phyloP scores from a whole-genome alignment of 2,329 filamentous ascomycete species.

The Hypomyces perniciosus region DNA sequence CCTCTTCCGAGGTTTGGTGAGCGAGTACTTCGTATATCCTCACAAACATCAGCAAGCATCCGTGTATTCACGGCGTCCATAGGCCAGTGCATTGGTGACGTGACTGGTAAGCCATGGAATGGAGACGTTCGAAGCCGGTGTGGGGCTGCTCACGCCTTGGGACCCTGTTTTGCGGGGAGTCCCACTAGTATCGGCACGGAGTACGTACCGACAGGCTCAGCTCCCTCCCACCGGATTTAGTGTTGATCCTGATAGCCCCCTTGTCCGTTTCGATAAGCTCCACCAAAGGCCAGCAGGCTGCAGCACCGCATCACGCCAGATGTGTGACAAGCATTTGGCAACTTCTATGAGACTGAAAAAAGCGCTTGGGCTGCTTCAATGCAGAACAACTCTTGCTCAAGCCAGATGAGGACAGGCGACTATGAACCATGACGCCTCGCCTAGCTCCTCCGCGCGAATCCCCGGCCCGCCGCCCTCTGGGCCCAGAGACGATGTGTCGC shows the following conservation, averaged over 20 bases:
- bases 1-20: no score
- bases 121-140: background rate
- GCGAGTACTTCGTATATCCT: no score
- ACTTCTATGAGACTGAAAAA: background rate
- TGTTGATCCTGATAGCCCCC: conserved; percentile 12
- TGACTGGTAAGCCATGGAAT: background rate
- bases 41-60: no score
- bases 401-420: conserved; percentile 33
- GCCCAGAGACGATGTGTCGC: conserved; percentile 13
- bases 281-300: background rate
- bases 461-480: conserved; percentile 15
- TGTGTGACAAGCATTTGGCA: background rate
- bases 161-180: conserved; percentile 16
- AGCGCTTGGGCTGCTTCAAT: conserved; percentile 10
- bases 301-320: background rate
- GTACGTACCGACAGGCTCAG: conserved; percentile 10
- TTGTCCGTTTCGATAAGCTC: background rate
- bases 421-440: conserved; percentile 48
- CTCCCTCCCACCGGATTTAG: conserved; percentile 11
- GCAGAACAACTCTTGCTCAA: conserved; percentile 19
- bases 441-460: conserved; percentile 33
- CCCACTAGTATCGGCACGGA: conserved; percentile 1
- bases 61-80: no score
- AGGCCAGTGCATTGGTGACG: no score
- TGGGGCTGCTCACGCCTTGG: conserved; percentile 1